Base-by-base conservation (phyloP, 495 filamentous ascomycete species). In the Neurospora sp. region DNA sequence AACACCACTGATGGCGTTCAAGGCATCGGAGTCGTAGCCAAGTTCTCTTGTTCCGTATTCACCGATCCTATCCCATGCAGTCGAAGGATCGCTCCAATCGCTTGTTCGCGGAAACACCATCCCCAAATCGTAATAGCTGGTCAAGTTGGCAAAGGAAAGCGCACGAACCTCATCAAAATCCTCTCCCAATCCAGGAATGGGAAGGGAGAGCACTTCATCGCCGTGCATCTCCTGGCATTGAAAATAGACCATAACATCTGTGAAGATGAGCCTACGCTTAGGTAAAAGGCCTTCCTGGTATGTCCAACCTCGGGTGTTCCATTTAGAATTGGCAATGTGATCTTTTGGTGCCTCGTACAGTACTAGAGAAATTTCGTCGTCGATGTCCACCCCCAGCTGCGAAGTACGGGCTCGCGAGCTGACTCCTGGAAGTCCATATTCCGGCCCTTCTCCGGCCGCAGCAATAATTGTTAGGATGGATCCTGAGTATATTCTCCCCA, bases 221-320 rank as follows among this genome's bases (percentile, higher is more conserved):
- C 76, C 76, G 18, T 75, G 71, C 72, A 73, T 79, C 9, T 70
- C 72, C 5, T 77, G 69, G 72, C 82, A 84, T 39, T 84, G 78
- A 72, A 80, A 86, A 70, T 82, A 84, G 39, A 80, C 73, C 72
- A 81, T 77, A 0, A 76, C 16, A 4, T 81, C 77, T 0, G 77
- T 80, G 44, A 75, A 75, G 44, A 73, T 31, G 3, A 75, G 46
- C 44, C 72, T 23, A 0, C 82, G 76, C 18, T 71, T 71, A 0
- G 82, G 78, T 11, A 85, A 74, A 0, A 82, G 38, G 1, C 70
- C 80, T 74, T 85, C 84, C 70, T 85, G 84, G 72, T 77, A 85
- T 3, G 83, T 85, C 84, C 84, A 85, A 3, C 78, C 84, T 37
- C 84, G 71, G 3, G 76, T 80, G 4, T 44, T 39, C 84, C 82